Evolutionary conservation across 176 grass and related monocot species (phyloP).

Genomic region (Miscanthus lutarioriparius): DNA sequence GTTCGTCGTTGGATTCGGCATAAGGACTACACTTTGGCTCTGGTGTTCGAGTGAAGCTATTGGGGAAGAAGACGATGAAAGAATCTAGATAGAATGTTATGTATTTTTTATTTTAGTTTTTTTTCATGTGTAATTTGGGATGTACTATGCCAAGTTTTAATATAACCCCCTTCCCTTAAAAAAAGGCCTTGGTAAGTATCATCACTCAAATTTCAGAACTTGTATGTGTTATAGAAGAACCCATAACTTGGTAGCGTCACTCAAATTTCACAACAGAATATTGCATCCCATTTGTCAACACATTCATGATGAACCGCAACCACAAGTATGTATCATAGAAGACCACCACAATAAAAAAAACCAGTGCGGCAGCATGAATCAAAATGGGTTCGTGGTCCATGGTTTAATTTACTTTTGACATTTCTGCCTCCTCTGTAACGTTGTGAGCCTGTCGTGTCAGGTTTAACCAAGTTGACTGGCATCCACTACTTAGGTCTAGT

Average conservation of each 20-base stretch:
- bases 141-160: too few species aligned
- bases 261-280: neutral
- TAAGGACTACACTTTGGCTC: too few species aligned
- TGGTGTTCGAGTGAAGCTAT: too few species aligned
- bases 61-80: too few species aligned
- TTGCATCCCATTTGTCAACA: neutral
- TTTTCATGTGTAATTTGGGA: too few species aligned
- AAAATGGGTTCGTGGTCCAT: conserved; percentile 4
- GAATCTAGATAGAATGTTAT: too few species aligned
- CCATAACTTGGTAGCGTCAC: neutral
- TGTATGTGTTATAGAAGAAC: too few species aligned
- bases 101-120: too few species aligned
- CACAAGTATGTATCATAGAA: too few species aligned
- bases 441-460: neutral
- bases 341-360: neutral
- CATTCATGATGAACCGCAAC: neutral
- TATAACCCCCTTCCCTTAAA: too few species aligned
- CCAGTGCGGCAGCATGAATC: neutral
- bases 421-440: neutral
- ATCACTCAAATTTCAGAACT: neutral
- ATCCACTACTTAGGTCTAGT: neutral
- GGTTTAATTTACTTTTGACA: neutral
- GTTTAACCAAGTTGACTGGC: conserved; percentile 16
- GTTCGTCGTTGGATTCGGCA: too few species aligned
- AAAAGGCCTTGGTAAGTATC: too few species aligned